phyloP scores from a whole-genome alignment of 2,329 filamentous ascomycete species.

The Orbilia ellipsospora region DNA sequence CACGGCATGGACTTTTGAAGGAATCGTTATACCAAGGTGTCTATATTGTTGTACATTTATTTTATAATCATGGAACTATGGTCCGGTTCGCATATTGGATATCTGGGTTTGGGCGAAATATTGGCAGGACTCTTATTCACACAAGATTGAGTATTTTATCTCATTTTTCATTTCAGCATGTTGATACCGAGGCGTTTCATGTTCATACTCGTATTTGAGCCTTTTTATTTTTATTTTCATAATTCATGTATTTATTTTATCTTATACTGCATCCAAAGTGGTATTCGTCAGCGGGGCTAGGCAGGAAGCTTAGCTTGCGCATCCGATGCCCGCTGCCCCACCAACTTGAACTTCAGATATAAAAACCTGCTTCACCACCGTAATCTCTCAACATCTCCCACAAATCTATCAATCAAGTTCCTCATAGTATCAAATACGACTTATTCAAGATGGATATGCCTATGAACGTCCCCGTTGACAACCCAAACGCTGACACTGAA shows the following conservation, averaged over 20 bases:
- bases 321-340: conserved; percentile 29
- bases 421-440: conserved; percentile 1
- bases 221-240: conserved; percentile 1
- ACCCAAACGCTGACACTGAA: conserved; percentile 97
- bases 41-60: not conserved
- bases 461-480: conserved; percentile 80
- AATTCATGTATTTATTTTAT: not conserved
- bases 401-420: not conserved
- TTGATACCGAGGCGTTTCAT: not conserved
- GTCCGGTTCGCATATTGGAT: too few relatives aligned
- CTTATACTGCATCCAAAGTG: not conserved
- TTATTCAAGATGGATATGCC: conserved; percentile 58
- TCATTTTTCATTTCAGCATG: not conserved
- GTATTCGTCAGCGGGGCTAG: conserved; percentile 37
- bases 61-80: too few relatives aligned
- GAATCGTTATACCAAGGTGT: not conserved
- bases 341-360: conserved; percentile 4
- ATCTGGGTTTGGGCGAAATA: not conserved
- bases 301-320: conserved; percentile 50
- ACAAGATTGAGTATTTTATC: conserved; percentile 1
- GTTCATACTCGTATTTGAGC: not conserved
- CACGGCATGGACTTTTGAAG: conserved; percentile 42
- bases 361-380: not conserved
- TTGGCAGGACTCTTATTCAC: not conserved
- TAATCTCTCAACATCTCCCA: not conserved